phyloP scores from a whole-genome alignment of 257 asterid genomes.

The Nicotiana tabacum region DNA sequence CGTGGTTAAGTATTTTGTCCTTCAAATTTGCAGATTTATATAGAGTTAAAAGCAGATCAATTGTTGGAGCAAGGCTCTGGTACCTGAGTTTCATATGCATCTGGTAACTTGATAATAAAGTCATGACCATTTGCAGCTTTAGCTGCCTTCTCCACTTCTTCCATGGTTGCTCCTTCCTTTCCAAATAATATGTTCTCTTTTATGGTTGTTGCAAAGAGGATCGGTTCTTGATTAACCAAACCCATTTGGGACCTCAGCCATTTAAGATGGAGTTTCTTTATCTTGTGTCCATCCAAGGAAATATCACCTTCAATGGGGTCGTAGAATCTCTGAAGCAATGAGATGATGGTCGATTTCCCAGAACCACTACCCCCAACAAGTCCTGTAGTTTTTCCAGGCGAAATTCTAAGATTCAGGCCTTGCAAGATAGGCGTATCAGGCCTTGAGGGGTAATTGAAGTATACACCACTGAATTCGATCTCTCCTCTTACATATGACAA shows the following conservation, averaged over 20 bases:
- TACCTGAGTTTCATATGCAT: constrained; percentile 70
- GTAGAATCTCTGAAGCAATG: constrained; percentile 63
- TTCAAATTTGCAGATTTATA: not conserved
- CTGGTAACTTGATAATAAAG: constrained; percentile 55
- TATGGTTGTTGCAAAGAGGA: constrained; percentile 76
- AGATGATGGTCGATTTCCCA: constrained; percentile 66
- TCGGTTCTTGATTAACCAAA: constrained; percentile 76
- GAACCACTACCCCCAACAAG: constrained; percentile 81
- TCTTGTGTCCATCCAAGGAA: constrained; percentile 61
- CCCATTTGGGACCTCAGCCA: constrained; percentile 85
- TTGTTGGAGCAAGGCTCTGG: constrained; percentile 1
- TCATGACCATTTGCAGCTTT: constrained; percentile 75
- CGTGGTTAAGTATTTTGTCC: not conserved
- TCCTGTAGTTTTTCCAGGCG: constrained; percentile 60
- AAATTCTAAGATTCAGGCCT: constrained; percentile 53
- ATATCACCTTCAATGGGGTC: constrained; percentile 76
- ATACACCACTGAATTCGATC: constrained; percentile 55
- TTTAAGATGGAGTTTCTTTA: constrained; percentile 63
- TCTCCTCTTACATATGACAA: constrained; percentile 74
- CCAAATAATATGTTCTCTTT: constrained; percentile 70
- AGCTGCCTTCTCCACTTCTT: constrained; percentile 60
- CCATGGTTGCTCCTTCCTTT: constrained; percentile 63
- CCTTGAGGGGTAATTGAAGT: constrained; percentile 73
- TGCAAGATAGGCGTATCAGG: constrained; percentile 51
- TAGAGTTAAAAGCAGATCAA: not conserved